Conservation (phyloP, 2,329 filamentous ascomycete genomes). For the Phyllosticta citriasiana region DNA sequence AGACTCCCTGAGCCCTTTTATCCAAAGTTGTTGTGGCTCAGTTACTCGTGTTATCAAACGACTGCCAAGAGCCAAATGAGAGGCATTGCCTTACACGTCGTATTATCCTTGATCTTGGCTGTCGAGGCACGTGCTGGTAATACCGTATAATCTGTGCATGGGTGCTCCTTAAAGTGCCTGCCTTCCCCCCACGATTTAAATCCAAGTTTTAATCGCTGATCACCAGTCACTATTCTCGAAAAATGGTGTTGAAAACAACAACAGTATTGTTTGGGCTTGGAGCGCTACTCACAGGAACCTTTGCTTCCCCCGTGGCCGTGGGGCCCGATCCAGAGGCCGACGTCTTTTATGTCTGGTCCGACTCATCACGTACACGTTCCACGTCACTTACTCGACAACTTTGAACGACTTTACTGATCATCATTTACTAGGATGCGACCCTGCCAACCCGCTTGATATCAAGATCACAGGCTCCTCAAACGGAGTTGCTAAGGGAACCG, state of each 20-base stretch:
- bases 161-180: not conserved
- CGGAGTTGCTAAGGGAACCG: not conserved
- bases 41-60: not conserved
- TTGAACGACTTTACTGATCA: too few species aligned
- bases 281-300: not conserved
- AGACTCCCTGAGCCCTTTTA: not conserved
- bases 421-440: not conserved
- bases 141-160: not conserved
- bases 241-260: not conserved
- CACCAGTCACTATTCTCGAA: not conserved
- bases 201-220: too few species aligned
- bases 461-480: not conserved
- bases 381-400: too few species aligned
- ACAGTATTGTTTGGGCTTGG: not conserved
- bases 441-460: not conserved
- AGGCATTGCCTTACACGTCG: not conserved
- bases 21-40: not conserved
- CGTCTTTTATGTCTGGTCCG: not conserved
- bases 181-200: not conserved
- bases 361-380: not conserved
- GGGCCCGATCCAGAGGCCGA: not conserved
- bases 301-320: not conserved
- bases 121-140: not conserved
- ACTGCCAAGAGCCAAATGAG: not conserved
- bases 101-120: not conserved